phyloP scores from a whole-genome alignment of 2,329 filamentous ascomycete genomes.

The Thermomyces lanuginosus region DNA sequence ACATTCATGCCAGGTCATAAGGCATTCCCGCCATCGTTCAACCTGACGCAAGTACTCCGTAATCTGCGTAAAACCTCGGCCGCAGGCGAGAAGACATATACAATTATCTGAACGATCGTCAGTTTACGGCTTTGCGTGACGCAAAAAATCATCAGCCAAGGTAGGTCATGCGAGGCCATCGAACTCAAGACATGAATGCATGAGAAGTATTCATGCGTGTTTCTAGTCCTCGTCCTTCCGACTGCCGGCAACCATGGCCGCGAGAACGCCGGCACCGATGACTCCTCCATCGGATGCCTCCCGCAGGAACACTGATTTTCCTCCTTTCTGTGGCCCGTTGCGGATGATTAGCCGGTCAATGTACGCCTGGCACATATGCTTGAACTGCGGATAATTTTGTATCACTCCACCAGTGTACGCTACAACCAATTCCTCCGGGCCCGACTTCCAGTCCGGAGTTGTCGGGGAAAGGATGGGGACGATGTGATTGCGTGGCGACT shows the following conservation, averaged over 20 bases:
- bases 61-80: too few species aligned
- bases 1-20: too few species aligned
- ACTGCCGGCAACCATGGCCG: constrained; percentile 34
- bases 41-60: too few species aligned
- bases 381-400: constrained; percentile 59
- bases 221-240: too few species aligned
- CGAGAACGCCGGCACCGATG: constrained; percentile 39
- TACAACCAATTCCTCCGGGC: constrained; percentile 49
- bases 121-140: too few species aligned
- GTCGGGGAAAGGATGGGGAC: constrained; percentile 21
- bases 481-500: constrained; percentile 7
- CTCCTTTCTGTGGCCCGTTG: constrained; percentile 28
- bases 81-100: too few species aligned
- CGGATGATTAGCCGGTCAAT: constrained; percentile 41
- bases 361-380: constrained; percentile 51
- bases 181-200: too few species aligned
- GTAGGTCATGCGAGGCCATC: too few species aligned
- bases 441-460: constrained; percentile 26
- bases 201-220: too few species aligned
- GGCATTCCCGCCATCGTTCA: too few species aligned
- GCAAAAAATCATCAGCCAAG: too few species aligned
- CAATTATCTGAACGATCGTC: too few species aligned
- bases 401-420: constrained; percentile 71
- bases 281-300: constrained; percentile 40
- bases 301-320: constrained; percentile 35